phyloP scores from a whole-genome alignment of 1,284 basidiomycete species.

The Anthracocystis panici-leucophaei region DNA sequence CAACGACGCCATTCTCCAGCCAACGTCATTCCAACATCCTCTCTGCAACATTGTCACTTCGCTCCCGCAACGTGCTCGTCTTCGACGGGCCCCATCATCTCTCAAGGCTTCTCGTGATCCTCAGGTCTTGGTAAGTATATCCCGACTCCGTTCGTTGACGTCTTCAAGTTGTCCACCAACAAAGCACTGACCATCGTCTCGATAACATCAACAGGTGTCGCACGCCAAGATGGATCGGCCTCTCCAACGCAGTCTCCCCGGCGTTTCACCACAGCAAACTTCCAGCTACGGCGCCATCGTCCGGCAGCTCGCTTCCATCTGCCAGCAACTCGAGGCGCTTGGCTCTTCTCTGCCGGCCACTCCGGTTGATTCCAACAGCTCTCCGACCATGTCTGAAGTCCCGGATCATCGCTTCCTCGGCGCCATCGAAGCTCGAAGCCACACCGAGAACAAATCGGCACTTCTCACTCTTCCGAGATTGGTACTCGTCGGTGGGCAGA shows the following conservation, averaged over 20 bases:
- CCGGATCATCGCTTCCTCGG: background rate
- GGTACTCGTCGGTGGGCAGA: conserved; percentile 29
- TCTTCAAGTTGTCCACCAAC: too few relatives aligned
- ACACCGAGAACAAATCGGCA: background rate
- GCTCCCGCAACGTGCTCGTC: too few relatives aligned
- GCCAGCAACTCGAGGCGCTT: conserved; percentile 24
- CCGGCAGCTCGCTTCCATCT: conserved; percentile 10
- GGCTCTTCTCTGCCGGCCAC: conserved; percentile 8
- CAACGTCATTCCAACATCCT: too few relatives aligned
- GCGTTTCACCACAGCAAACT: background rate
- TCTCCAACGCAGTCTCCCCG: too few relatives aligned
- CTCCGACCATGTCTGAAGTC: too few relatives aligned
- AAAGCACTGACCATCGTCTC: too few relatives aligned
- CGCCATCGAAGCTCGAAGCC: background rate
- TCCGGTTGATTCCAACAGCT: background rate
- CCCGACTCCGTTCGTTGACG: too few relatives aligned
- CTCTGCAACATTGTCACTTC: too few relatives aligned
- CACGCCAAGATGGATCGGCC: background rate
- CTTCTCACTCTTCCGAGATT: conserved; percentile 10
- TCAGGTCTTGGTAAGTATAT: too few relatives aligned
- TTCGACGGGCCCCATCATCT: too few relatives aligned
- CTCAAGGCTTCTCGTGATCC: too few relatives aligned
- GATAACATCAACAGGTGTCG: background rate
- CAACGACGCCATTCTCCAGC: too few relatives aligned
- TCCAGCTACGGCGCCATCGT: conserved; percentile 25